Evolutionary conservation across 345 rosid species (phyloP).

Genomic region (Eucalyptus erythrocorys): DNA sequence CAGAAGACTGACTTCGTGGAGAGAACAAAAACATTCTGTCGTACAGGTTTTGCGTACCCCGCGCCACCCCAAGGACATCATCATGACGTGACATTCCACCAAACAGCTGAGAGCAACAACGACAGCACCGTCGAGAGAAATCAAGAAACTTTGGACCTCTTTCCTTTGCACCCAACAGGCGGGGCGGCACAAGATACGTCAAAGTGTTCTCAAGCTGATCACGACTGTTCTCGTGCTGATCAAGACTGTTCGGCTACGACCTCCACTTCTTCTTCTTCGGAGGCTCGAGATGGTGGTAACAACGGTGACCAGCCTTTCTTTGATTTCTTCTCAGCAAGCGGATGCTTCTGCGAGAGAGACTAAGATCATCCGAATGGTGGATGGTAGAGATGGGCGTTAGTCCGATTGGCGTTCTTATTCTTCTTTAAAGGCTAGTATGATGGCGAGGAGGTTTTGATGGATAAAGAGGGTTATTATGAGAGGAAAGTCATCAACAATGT

Average conservation of each 20-base stretch:
- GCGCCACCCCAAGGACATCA: background rate
- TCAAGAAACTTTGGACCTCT: constrained; percentile 32
- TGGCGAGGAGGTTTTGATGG: background rate
- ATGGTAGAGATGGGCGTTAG: background rate
- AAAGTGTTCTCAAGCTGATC: background rate
- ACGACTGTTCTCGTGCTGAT: background rate
- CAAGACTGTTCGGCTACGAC: background rate
- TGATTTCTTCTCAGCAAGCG: constrained; percentile 23
- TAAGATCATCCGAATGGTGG: background rate
- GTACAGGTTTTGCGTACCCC: background rate
- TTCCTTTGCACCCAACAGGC: constrained; percentile 53
- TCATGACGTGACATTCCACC: background rate
- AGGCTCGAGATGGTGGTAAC: background rate
- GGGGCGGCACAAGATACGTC: background rate
- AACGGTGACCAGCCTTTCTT: constrained; percentile 7
- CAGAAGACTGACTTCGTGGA: background rate
- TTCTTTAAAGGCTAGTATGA: background rate
- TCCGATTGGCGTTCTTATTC: background rate
- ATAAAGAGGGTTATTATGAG: background rate
- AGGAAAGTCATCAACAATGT: background rate
- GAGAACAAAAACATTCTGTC: background rate
- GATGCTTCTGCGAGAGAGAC: background rate
- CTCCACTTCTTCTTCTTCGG: background rate
- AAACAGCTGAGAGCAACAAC: background rate
- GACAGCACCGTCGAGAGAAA: background rate